phyloP scores from a whole-genome alignment of 2,329 filamentous ascomycete genomes.

The Colletotrichum tabaci region DNA sequence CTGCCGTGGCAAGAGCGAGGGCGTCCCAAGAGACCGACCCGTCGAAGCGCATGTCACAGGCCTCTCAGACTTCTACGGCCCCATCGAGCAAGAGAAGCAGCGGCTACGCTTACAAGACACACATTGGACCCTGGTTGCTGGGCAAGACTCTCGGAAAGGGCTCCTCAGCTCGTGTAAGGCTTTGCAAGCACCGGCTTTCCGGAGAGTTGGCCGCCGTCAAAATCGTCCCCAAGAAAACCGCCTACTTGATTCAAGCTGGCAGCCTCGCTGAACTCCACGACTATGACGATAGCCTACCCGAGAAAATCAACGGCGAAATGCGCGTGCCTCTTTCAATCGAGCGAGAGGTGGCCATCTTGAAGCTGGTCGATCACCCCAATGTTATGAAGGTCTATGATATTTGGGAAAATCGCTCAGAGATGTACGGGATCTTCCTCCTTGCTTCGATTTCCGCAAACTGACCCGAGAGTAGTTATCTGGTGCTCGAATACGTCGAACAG shows the following conservation, averaged over 20 bases:
- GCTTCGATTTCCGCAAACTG: constrained; percentile 34
- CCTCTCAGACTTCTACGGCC: constrained; percentile 56
- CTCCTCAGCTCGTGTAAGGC: constrained; percentile 87
- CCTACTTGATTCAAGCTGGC: constrained; percentile 85
- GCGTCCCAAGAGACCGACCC: constrained; percentile 52
- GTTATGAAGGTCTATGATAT: constrained; percentile 96
- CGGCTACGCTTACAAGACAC: constrained; percentile 71
- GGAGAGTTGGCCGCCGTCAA: constrained; percentile 92
- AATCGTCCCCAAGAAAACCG: constrained; percentile 89
- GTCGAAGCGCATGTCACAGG: constrained; percentile 56
- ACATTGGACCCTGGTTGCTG: constrained; percentile 94
- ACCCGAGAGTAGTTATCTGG: constrained; percentile 80
- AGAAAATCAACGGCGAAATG: constrained; percentile 72
- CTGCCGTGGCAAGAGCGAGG: constrained; percentile 45
- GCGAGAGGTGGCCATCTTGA: constrained; percentile 96
- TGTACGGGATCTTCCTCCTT: constrained; percentile 67
- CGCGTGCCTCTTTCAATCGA: constrained; percentile 91
- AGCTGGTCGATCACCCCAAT: constrained; percentile 94
- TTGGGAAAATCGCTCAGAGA: constrained; percentile 95
- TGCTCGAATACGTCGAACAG: constrained; percentile 89
- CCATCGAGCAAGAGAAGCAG: constrained; percentile 57
- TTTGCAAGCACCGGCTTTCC: constrained; percentile 85
- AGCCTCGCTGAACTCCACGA: constrained; percentile 88
- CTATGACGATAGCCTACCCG: constrained; percentile 73
- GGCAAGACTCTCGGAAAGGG: constrained; percentile 92